Evolutionary conservation across 495 filamentous ascomycete genomes (phyloP), one percentile per base, ranked within the genome.

Genomic region (Penicillium lividum): DNA sequence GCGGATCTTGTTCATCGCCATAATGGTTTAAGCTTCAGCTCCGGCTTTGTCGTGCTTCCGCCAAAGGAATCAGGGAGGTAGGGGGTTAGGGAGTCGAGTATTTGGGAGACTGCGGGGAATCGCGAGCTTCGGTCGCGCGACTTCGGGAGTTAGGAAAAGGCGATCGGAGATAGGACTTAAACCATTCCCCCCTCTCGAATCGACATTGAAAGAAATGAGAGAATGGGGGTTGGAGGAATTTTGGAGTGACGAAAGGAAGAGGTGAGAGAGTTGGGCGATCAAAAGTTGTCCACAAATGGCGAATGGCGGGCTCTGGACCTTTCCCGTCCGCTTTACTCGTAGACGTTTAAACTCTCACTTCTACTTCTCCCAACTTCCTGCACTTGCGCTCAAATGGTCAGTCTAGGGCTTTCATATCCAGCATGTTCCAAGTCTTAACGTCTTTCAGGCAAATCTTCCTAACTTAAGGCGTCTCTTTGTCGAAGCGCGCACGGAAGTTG

Each of bases 391-490:
- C 8, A 31, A 43, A 68, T 69, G 67, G 67, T 69, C n/a, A 56
- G 56, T 44, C 5, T 8, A 15, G 6, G 9, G 18, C 16, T 10
- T 18, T 22, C 1, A 47, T 22, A 10, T 47, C 2, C 33, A 5
- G 8, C 7, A 28, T n/a, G 16, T 22, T n/a, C 36, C 46, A 61
- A 57, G 38, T 28, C 55, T 22, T 69, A 50, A 61, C 36, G 29
- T 45, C 53, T 57, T 54, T 25, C 60, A 89, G 91, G 89, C 88
- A 60, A 94, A 89, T 73, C 87, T 98, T 50, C 94, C 94, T 43
- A 98, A 98, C 71, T 83, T 98, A 38, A 88, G 94, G 45, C 92
- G 94, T 28, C 86, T 98, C 52, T 98, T 98, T 73, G 95, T 97
- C 51, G 93, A 97, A 75, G 92, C 95, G 10, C 82, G 94, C 53